phyloP scores from a whole-genome alignment of 1,284 basidiomycete species.

The Austropuccinia psidii region DNA sequence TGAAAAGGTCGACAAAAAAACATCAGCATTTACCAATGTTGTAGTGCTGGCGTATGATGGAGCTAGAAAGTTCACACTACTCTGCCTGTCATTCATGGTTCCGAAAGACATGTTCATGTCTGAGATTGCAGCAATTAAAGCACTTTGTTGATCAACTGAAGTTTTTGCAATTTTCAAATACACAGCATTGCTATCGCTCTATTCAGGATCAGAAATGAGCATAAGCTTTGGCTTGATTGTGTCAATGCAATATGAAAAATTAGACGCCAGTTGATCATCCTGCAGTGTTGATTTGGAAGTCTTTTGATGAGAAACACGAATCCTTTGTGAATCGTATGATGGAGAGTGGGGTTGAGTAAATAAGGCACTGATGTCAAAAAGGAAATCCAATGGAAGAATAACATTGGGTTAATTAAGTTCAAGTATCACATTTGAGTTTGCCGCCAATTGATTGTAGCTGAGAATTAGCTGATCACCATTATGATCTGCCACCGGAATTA shows the following conservation, averaged over 20 bases:
- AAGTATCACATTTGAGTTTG: slow-evolving; percentile 65
- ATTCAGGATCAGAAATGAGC: slow-evolving; percentile 33
- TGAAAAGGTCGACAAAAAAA: slow-evolving; percentile 25
- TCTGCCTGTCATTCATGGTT: slow-evolving; percentile 25
- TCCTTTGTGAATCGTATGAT: slow-evolving; percentile 58
- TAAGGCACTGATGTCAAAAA: slow-evolving; percentile 80
- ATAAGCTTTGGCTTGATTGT: slow-evolving; percentile 32
- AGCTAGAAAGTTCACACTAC: slow-evolving; percentile 31
- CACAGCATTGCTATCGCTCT: slow-evolving; percentile 32
- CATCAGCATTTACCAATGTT: slow-evolving; percentile 22
- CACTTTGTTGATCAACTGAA: slow-evolving; percentile 26
- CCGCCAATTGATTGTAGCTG: slow-evolving; percentile 66
- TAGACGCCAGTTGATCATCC: not conserved
- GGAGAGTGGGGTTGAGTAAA: slow-evolving; percentile 60
- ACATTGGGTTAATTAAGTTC: slow-evolving; percentile 89
- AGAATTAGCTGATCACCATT: slow-evolving; percentile 92
- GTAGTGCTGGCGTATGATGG: slow-evolving; percentile 52
- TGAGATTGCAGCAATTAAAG: slow-evolving; percentile 12
- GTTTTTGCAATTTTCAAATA: slow-evolving; percentile 32
- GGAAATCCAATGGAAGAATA: slow-evolving; percentile 86
- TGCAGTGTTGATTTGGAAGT: slow-evolving; percentile 1
- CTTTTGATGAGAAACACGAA: slow-evolving; percentile 19
- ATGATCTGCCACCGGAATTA: slow-evolving; percentile 83
- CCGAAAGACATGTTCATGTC: slow-evolving; percentile 35
- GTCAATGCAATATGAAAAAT: slow-evolving; percentile 18